phyloP scores from a whole-genome alignment of 1,284 basidiomycete genomes.

The Clitocybe nebularis region DNA sequence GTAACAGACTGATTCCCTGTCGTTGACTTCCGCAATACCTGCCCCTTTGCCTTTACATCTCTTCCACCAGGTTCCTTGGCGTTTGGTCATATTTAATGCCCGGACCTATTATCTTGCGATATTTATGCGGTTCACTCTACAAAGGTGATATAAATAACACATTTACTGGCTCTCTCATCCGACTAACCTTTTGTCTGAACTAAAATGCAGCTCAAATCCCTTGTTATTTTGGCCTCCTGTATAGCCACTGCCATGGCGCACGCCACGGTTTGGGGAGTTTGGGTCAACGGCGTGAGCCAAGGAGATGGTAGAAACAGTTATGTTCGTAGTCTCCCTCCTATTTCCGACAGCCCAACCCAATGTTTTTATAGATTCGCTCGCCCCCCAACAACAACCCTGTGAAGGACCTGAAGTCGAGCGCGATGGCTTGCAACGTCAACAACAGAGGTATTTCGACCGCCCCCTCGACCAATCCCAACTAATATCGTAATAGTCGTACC shows the following conservation, averaged over 20 bases:
- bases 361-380: constrained; percentile 23
- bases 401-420: constrained; percentile 25
- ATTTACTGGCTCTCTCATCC: neutral
- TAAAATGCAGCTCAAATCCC: constrained; percentile 19
- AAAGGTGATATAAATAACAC: no score
- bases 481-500: constrained; percentile 17
- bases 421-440: constrained; percentile 28
- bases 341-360: neutral
- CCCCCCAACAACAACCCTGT: constrained; percentile 28
- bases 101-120: constrained; percentile 8
- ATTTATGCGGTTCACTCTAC: constrained; percentile 10
- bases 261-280: constrained; percentile 27
- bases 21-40: neutral
- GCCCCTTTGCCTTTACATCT: neutral
- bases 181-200: neutral
- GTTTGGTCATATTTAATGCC: constrained; percentile 1
- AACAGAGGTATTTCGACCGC: constrained; percentile 19
- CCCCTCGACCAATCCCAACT: neutral
- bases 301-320: constrained; percentile 27
- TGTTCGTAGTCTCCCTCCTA: constrained; percentile 12
- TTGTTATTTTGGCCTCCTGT: constrained; percentile 18
- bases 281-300: constrained; percentile 30
- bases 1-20: neutral
- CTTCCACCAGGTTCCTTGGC: constrained; percentile 6
- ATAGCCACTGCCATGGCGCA: constrained; percentile 22